A percentile compares a stretch with the other conserved stretches of the same genome.
Evolutionary conservation across 352 stramenopile genomes (phyloP).

Genomic region (Phytophthora fragariaefolia): DNA sequence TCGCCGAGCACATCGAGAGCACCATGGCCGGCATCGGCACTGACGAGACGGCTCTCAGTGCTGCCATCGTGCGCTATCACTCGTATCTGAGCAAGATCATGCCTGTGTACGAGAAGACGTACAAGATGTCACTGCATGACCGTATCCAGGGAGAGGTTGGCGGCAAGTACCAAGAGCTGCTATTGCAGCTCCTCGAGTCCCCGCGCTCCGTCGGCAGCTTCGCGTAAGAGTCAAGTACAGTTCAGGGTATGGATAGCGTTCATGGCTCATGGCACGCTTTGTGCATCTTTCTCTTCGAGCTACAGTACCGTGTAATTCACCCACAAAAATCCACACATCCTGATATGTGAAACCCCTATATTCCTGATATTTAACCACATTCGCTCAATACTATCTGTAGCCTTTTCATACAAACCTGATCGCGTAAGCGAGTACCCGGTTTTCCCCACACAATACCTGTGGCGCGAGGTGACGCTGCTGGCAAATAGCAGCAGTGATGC

Average conservation of each 20-base stretch:
- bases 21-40: conserved; percentile 78
- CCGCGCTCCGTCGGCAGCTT: conserved; percentile 42
- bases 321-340: conserved; percentile 10
- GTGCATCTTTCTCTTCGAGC: too few relatives aligned
- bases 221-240: conserved; percentile 26
- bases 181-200: conserved; percentile 62
- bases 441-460: conserved; percentile 1
- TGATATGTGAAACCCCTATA: not conserved
- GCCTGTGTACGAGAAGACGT: conserved; percentile 60
- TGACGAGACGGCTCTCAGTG: conserved; percentile 67
- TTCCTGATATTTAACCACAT: not conserved
- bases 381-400: not conserved
- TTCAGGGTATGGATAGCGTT: not conserved
- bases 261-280: too few relatives aligned
- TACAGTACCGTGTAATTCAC: too few relatives aligned
- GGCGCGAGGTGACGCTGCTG: not conserved
- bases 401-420: not conserved
- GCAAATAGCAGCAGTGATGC: conserved; percentile 28
- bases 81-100: conserved; percentile 59
- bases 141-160: conserved; percentile 60
- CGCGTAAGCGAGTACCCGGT: not conserved
- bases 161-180: conserved; percentile 69
- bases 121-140: conserved; percentile 65
- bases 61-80: conserved; percentile 77
- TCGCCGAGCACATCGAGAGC: conserved; percentile 67